Base-by-base conservation (phyloP, 768 basidiomycete species). In the Amanita pseudoporphyria region DNA sequence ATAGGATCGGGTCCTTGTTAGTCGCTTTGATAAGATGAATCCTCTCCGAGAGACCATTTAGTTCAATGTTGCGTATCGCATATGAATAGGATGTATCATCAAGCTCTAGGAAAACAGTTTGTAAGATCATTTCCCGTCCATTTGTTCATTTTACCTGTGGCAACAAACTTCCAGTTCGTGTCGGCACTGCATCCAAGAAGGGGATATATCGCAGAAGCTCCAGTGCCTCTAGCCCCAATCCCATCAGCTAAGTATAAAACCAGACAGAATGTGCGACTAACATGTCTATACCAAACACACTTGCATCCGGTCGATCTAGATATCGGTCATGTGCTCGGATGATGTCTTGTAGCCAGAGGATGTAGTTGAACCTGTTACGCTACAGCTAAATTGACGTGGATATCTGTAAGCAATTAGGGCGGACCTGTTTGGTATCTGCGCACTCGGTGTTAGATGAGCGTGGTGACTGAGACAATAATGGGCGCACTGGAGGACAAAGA, bases 131-230 rank as follows among this genome's bases (percentile, higher is more conserved):
- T 10, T 18, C 16, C 10, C 16, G 16, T 12, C 3, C 16, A n/a
- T 1, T 0, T 19, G 18, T 14, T 12, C 22, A 22, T n/a, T n/a
- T 21, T 39, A 85, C 90, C 90, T 39, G 88, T 89, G 0, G 76
- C 89, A 18, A 78, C 53, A 49, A 94, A 78, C 1, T 57, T 58
- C 81, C 85, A 88, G 3, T 53, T 60, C 5, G 69, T 60, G 38
- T 78, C 65, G 31, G 78, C 56, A 1, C 69, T 68, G 55, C 82
- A 84, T 0, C 72, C 78, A 0, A 98, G 70, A 1, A 97, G 69
- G 0, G 94, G 84, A 56, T 96, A 98, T 49, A 98, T 90, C 0
- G 81, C 86, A 0, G 88, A 88, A 6, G 92, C 83, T 0, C 95
- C 95, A 6, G 93, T 95, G 18, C 95, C 95, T 33, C 91, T 90